Evolutionary conservation across 768 basidiomycete species (phyloP).

Genomic region (Rhodotorula toruloides): DNA sequence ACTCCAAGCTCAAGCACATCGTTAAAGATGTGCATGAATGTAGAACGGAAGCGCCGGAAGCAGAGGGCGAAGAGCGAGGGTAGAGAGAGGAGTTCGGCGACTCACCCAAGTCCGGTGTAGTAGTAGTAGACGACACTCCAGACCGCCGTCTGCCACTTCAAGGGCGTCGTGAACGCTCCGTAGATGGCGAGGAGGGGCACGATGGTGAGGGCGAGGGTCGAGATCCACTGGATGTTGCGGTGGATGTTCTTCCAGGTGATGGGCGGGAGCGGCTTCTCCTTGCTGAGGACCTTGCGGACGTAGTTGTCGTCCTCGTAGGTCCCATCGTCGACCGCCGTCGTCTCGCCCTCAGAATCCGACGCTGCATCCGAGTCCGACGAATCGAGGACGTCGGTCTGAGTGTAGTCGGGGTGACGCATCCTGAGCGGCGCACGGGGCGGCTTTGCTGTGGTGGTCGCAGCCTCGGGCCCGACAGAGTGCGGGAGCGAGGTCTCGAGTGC

Average conservation of each 20-base stretch:
- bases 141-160: conserved; percentile 67
- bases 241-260: conserved; percentile 47
- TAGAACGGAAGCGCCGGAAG: no score
- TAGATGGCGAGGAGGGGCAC: conserved; percentile 68
- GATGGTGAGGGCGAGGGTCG: conserved; percentile 53
- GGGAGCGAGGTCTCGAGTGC: conserved; percentile 12
- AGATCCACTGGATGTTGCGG: conserved; percentile 47
- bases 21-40: no score
- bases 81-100: conserved; percentile 21
- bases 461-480: conserved; percentile 15
- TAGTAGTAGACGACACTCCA: conserved; percentile 70
- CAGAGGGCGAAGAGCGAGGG: background rate
- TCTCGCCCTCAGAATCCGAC: conserved; percentile 35
- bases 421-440: conserved; percentile 20
- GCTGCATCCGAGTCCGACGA: conserved; percentile 18
- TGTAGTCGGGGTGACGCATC: conserved; percentile 31
- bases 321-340: conserved; percentile 36
- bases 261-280: conserved; percentile 50
- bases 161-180: conserved; percentile 61
- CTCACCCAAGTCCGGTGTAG: conserved; percentile 74
- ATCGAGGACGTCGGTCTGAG: background rate
- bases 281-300: conserved; percentile 49
- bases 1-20: no score
- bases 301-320: conserved; percentile 42
- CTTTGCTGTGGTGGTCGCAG: background rate